A percentile compares a stretch with the other conserved stretches of the same genome.
Evolutionary conservation across 2,329 filamentous ascomycete species (phyloP).

Genomic region (Aspergillus fructus): DNA sequence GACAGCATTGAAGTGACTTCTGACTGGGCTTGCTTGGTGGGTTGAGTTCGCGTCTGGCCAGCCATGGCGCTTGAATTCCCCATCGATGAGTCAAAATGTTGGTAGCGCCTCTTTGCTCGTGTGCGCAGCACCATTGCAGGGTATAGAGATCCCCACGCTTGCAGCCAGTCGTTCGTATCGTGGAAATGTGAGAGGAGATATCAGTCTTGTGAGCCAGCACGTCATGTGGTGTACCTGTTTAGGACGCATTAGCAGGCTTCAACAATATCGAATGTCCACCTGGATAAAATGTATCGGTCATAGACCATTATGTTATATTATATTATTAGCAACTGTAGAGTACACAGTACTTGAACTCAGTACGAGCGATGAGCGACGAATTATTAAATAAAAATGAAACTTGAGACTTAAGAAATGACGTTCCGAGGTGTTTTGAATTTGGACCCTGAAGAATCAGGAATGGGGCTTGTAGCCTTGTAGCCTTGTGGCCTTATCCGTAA

Average conservation of each 20-base stretch:
- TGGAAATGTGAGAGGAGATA: background rate
- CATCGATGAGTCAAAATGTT: constrained; percentile 3
- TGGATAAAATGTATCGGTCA: background rate
- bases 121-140: constrained; percentile 5
- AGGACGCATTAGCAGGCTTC: constrained; percentile 1
- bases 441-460: constrained; percentile 1
- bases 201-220: background rate
- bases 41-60: constrained; percentile 39
- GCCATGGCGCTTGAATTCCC: constrained; percentile 39
- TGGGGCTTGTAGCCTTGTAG: background rate
- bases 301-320: background rate
- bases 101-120: constrained; percentile 9
- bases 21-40: constrained; percentile 15
- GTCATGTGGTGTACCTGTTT: background rate
- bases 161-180: background rate
- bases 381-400: background rate
- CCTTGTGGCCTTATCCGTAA: constrained; percentile 9
- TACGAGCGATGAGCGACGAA: background rate
- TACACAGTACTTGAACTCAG: background rate
- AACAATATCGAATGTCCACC: constrained; percentile 1
- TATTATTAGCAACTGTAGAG: background rate
- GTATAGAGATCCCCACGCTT: background rate
- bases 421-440: too few species aligned
- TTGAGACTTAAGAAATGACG: background rate
- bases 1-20: constrained; percentile 8